A percentile compares a stretch with the other conserved stretches of the same genome.
phyloP scores from a whole-genome alignment of 192 early-diverging fungal species.

The Coemansia sp. region DNA sequence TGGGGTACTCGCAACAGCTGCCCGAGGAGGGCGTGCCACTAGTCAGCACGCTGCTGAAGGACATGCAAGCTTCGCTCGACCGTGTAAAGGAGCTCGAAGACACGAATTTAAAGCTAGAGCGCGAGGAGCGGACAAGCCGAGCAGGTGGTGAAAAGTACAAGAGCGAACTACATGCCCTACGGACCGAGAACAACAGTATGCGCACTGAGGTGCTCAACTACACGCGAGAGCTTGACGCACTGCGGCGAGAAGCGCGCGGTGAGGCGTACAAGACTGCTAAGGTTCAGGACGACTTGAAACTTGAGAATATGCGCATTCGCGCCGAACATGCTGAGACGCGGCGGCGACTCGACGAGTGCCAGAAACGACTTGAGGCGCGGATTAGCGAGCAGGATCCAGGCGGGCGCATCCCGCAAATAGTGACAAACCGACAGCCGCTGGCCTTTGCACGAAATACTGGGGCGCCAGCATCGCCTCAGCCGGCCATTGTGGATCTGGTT shows the following conservation, averaged over 20 bases:
- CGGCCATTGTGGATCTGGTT: constrained; percentile 38
- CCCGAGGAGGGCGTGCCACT: constrained; percentile 28
- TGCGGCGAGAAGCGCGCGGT: constrained; percentile 27
- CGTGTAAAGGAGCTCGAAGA: constrained; percentile 46
- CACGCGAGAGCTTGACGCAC: constrained; percentile 30
- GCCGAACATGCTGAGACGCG: constrained; percentile 29
- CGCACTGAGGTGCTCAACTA: constrained; percentile 38
- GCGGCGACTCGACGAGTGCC: constrained; percentile 26
- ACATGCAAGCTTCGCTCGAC: constrained; percentile 50
- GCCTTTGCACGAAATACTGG: background rate
- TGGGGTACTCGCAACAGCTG: constrained; percentile 45
- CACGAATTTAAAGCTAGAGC: constrained; percentile 18
- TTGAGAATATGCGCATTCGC: constrained; percentile 30
- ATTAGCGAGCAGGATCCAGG: constrained; percentile 24
- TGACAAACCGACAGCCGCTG: constrained; percentile 3
- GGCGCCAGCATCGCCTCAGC: constrained; percentile 4
- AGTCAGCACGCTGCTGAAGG: constrained; percentile 33
- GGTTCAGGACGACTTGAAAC: constrained; percentile 25
- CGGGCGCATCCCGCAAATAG: constrained; percentile 28
- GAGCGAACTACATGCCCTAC: constrained; percentile 26
- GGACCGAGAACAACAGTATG: constrained; percentile 48
- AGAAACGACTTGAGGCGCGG: constrained; percentile 20
- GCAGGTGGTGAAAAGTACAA: constrained; percentile 17
- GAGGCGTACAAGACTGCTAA: constrained; percentile 26
- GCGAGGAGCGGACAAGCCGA: constrained; percentile 37